Evolutionary conservation across 1,139 yeast genomes (phyloP).

Genomic region (Yamadazyma aaseri): DNA sequence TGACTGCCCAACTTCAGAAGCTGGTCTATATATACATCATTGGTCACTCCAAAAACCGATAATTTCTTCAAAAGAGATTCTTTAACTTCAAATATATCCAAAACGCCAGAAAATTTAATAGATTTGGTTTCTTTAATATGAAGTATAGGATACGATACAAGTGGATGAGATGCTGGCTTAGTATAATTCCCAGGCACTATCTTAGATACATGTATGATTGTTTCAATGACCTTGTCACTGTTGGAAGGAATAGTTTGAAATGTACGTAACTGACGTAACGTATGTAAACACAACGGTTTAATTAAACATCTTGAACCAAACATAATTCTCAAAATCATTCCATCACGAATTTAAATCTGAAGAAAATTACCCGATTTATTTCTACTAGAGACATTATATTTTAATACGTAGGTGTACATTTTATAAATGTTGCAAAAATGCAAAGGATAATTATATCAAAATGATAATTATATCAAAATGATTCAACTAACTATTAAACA

Average conservation of each 20-base stretch:
- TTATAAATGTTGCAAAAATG: constrained; percentile 14
- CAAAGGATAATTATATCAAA: constrained; percentile 12
- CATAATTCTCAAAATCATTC: not conserved
- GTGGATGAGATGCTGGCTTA: not conserved
- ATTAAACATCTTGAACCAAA: not conserved
- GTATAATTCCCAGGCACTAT: not conserved
- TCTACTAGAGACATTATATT: not conserved
- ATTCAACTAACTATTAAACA: constrained; percentile 16
- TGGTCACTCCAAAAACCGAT: constrained; percentile 3
- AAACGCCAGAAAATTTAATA: not conserved
- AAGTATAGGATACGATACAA: not conserved
- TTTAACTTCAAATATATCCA: not conserved
- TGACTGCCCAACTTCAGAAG: constrained; percentile 4
- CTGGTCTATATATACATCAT: constrained; percentile 2
- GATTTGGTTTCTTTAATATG: not conserved
- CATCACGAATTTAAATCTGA: too few species aligned
- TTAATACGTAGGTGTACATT: constrained; percentile 21
- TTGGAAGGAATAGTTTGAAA: constrained; percentile 3
- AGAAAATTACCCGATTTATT: too few species aligned
- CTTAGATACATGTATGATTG: constrained; percentile 1
- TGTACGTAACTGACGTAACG: too few species aligned
- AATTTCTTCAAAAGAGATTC: constrained; percentile 2
- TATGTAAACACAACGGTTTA: not conserved
- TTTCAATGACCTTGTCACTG: constrained; percentile 2
- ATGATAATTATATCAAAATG: constrained; percentile 9